A percentile compares a stretch with the other conserved stretches of the same genome.
phyloP scores from a whole-genome alignment of 345 rosid genomes.

The Eucalyptus shirleyi region DNA sequence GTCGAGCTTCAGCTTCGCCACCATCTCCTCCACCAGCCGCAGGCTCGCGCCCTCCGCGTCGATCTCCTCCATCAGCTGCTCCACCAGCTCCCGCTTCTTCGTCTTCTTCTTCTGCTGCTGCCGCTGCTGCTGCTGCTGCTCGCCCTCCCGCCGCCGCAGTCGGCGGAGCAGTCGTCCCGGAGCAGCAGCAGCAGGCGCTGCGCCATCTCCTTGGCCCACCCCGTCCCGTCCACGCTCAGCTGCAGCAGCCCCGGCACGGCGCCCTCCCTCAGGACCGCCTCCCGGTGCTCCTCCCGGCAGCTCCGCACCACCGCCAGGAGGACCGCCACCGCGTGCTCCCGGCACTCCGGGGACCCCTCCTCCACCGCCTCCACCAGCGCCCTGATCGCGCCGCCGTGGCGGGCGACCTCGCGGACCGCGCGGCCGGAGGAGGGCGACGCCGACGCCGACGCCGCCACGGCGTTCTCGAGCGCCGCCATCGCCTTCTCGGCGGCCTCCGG shows the following conservation, averaged over 20 bases:
- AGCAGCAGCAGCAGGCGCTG: conserved; percentile 48
- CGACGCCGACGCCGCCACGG: background rate
- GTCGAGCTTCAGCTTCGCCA: conserved; percentile 53
- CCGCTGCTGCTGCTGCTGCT: background rate
- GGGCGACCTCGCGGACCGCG: conserved; percentile 14
- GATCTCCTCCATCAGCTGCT: conserved; percentile 59
- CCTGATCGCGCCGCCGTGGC: conserved; percentile 30
- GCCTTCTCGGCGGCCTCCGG: conserved; percentile 42
- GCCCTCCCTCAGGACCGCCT: conserved; percentile 64
- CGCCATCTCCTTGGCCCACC: conserved; percentile 51
- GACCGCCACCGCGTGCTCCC: conserved; percentile 66
- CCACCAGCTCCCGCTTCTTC: conserved; percentile 33
- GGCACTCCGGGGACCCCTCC: conserved; percentile 55
- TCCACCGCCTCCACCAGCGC: conserved; percentile 64
- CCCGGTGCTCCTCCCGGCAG: conserved; percentile 58
- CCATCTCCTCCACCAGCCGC: conserved; percentile 62
- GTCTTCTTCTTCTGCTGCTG: background rate
- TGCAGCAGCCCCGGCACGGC: conserved; percentile 75
- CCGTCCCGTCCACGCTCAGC: conserved; percentile 62
- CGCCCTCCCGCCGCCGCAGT: conserved; percentile 1
- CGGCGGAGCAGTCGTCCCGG: conserved; percentile 47
- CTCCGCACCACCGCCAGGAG: conserved; percentile 46
- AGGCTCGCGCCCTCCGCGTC: conserved; percentile 51
- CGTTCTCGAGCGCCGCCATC: conserved; percentile 12
- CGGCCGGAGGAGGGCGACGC: conserved; percentile 5